Conservation (phyloP, 2,329 filamentous ascomycete species). For the Ceratocystis diversiconidia region DNA sequence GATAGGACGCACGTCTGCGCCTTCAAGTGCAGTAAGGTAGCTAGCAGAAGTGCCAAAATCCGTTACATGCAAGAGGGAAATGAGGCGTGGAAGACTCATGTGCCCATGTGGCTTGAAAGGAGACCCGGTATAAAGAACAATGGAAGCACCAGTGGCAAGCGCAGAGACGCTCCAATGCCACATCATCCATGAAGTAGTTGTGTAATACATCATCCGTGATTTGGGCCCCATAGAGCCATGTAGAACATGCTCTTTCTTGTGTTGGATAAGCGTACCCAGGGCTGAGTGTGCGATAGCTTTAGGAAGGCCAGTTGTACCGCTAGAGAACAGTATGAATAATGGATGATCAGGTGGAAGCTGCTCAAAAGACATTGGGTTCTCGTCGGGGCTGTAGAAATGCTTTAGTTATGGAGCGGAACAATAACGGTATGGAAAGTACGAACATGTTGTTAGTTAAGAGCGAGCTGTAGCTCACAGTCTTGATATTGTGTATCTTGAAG, state of each 20-base stretch:
- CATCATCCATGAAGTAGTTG: conserved; percentile 98
- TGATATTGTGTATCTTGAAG: conserved; percentile 29
- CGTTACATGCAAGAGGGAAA: conserved; percentile 68
- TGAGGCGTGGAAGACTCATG: conserved; percentile 67
- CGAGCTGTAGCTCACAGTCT: conserved; percentile 31
- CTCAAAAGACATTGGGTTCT: conserved; percentile 47
- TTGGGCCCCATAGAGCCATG: conserved; percentile 65
- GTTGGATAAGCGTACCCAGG: conserved; percentile 79
- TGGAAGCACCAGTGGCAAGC: conserved; percentile 65
- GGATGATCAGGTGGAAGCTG: conserved; percentile 76
- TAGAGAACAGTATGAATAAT: conserved; percentile 86
- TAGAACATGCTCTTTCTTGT: conserved; percentile 89
- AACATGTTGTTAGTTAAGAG: conserved; percentile 23
- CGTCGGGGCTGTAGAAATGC: conserved; percentile 24
- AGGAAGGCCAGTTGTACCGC: conserved; percentile 72
- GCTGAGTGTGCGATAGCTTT: conserved; percentile 93
- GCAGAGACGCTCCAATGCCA: conserved; percentile 94
- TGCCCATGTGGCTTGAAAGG: conserved; percentile 71
- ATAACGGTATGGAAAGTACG: background rate
- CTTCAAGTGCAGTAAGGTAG: conserved; percentile 81
- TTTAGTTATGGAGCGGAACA: conserved; percentile 21
- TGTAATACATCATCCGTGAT: conserved; percentile 81
- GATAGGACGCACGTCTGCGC: conserved; percentile 43
- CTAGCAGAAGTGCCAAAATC: conserved; percentile 93
- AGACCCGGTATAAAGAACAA: conserved; percentile 84